phyloP scores from a whole-genome alignment of 1,284 basidiomycete genomes.

The Irpex sp. region DNA sequence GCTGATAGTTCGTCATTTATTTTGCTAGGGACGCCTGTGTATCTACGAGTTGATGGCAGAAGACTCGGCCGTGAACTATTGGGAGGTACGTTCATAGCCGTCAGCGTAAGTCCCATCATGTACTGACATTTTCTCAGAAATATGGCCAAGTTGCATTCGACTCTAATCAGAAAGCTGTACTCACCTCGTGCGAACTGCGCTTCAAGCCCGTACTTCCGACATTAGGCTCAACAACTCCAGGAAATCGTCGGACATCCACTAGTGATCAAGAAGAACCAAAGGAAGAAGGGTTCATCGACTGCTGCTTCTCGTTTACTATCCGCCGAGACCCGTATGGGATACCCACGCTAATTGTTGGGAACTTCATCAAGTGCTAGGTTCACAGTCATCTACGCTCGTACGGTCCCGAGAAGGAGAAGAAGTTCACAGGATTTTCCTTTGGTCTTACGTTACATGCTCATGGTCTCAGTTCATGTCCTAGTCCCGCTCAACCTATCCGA shows the following conservation, averaged over 20 bases:
- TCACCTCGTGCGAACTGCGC: slow-evolving; percentile 89
- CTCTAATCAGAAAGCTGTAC: slow-evolving; percentile 81
- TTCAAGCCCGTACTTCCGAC: slow-evolving; percentile 58
- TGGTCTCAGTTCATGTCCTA: background rate
- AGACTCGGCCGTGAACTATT: slow-evolving; percentile 95
- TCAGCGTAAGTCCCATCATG: background rate
- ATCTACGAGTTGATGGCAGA: slow-evolving; percentile 98
- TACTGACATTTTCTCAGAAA: slow-evolving; percentile 48
- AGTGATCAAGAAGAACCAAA: slow-evolving; percentile 25
- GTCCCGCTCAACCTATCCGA: background rate
- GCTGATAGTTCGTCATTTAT: slow-evolving; percentile 5
- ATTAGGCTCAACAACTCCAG: slow-evolving; percentile 25
- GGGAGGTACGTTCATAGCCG: slow-evolving; percentile 67
- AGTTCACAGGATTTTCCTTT: background rate
- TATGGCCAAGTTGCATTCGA: slow-evolving; percentile 96
- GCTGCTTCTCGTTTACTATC: slow-evolving; percentile 96
- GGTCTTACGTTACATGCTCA: background rate
- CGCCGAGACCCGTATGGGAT: slow-evolving; percentile 88
- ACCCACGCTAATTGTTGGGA: slow-evolving; percentile 90
- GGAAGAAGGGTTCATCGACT: slow-evolving; percentile 79
- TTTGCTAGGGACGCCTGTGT: slow-evolving; percentile 75
- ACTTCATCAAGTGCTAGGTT: slow-evolving; percentile 64
- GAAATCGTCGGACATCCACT: slow-evolving; percentile 17
- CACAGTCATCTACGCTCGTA: background rate
- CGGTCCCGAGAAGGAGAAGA: background rate